A percentile compares a stretch with the other conserved stretches of the same genome.
Conservation (phyloP, 179 eudicot genomes). For the Spergularia azorica region DNA sequence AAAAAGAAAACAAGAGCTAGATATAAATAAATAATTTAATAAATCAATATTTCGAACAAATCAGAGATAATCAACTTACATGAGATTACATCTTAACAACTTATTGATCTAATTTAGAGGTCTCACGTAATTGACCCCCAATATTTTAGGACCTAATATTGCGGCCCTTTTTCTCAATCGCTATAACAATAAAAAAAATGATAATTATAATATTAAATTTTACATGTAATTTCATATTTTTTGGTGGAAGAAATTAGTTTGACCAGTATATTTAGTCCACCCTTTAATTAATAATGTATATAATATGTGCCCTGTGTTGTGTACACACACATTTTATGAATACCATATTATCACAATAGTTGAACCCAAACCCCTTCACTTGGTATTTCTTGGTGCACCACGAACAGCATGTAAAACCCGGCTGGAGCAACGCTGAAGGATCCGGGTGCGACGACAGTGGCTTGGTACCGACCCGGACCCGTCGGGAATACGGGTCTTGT, state of each 20-base stretch:
- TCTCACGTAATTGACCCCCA: no score
- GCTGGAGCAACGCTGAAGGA: constrained; percentile 53
- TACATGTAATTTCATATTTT: neutral
- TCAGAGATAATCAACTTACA: no score
- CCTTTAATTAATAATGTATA: neutral
- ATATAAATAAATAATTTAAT: no score
- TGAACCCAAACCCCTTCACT: constrained; percentile 64
- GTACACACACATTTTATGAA: neutral
- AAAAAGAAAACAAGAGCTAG: no score
- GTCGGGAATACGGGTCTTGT: neutral
- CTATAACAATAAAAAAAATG: neutral
- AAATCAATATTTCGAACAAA: no score
- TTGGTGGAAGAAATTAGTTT: neutral
- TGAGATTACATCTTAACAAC: neutral
- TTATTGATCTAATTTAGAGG: no score
- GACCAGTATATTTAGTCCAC: neutral
- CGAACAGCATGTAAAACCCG: constrained; percentile 57
- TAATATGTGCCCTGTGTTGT: neutral
- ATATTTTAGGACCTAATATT: neutral
- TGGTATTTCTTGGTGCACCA: constrained; percentile 56
- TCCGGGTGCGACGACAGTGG: constrained; percentile 38
- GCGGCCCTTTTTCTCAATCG: no score
- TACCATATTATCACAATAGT: no score
- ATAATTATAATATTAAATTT: neutral
- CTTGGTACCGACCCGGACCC: constrained; percentile 28